Conservation (phyloP, 2,329 filamentous ascomycete species). For the Sporothrix brasiliensis region DNA sequence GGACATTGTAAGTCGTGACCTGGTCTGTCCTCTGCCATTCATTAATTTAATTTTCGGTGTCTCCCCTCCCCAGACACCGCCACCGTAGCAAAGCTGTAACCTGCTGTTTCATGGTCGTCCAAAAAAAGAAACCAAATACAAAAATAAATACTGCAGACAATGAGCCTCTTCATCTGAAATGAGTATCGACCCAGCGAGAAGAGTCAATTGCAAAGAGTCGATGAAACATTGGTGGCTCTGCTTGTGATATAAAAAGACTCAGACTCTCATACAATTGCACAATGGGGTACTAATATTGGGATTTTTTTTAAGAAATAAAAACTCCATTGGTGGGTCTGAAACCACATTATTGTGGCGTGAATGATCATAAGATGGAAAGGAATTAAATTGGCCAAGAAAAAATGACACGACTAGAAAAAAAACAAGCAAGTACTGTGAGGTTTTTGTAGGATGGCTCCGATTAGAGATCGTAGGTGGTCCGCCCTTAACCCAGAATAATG, state of each 20-base stretch:
- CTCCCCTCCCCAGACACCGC: not conserved
- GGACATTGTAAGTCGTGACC: not conserved
- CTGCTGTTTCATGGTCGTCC: not conserved
- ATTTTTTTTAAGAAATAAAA: not conserved
- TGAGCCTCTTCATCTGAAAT: not conserved
- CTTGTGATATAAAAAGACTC: conserved; percentile 9
- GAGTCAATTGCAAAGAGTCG: not conserved
- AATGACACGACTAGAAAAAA: no score
- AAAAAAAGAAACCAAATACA: conserved; percentile 8
- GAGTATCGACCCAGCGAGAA: conserved; percentile 1
- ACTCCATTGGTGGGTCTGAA: not conserved
- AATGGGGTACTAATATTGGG: not conserved
- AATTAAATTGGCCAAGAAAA: not conserved
- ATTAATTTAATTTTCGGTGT: not conserved
- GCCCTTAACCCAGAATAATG: not conserved
- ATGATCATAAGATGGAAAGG: not conserved
- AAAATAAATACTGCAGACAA: no score
- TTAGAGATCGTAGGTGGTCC: conserved; percentile 7
- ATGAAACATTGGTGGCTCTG: conserved; percentile 11
- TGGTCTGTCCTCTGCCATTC: not conserved
- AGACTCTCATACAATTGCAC: not conserved
- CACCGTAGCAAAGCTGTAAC: not conserved
- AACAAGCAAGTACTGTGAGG: conserved; percentile 5
- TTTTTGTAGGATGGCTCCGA: not conserved
- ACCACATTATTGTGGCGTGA: no score